Base-by-base conservation (phyloP, 2,329 filamentous ascomycete genomes). In the Colletotrichum scovillei region DNA sequence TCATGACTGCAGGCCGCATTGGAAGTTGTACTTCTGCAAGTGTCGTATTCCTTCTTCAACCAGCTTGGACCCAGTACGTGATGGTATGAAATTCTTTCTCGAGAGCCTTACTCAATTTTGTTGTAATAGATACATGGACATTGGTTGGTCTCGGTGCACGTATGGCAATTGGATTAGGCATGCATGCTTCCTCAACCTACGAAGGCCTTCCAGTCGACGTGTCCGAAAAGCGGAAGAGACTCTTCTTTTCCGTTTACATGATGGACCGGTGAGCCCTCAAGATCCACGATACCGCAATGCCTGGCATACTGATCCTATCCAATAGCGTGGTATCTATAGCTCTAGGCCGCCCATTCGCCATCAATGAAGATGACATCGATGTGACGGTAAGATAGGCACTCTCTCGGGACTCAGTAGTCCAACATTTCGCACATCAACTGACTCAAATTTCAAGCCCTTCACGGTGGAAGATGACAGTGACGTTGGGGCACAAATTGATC, bases 31-130 rank as follows among this genome's bases (percentile, higher is more conserved):
- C 84, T 84, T 77, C 79, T 87, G 1, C 85, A 87, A 65, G 84
- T 87, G 0, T 86, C 85, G 0, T 87, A 86, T 62, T 86, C 85
- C 0, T 86, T 87, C 69, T 87, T 87, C 77, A 87, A 86, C 63
- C 83, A 85, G 58, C 75, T 86, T 3, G 85, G 85, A 1, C 85
- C 85, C 52, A 86, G 84, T 85, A 76, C 60, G 80, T 80, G 1
- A n/a, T 12, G 9, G 9, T 5, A 24, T 24, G 46, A 26, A 22
- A 19, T 56, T 58, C 14, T 53, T 8, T 19, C 35, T 24, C 8
- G 5, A 14, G 6, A 6, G 6, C 24, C 57, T 59, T 57, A 49
- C 11, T 24, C 32, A 24, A 5, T 46, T 22, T 14, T 3, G 3
- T 19, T 19, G 9, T n/a, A 30, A 8, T 32, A 84, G 83, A 86